Evolutionary conservation across 805 yeast species (phyloP).

Genomic region (Wickerhamiella cacticola): DNA sequence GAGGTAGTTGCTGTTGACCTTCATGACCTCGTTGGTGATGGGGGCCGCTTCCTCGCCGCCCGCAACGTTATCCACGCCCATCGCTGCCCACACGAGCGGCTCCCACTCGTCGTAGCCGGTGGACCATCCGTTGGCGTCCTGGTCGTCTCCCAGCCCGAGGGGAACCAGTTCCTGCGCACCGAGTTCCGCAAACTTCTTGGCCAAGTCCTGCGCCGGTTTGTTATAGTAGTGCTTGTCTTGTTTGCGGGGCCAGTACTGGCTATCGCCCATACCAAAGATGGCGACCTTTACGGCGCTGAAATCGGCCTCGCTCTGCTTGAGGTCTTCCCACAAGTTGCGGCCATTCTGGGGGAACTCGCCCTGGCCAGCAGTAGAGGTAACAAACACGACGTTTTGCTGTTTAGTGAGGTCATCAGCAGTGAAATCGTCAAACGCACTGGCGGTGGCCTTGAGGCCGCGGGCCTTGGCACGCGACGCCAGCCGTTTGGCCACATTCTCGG

Average conservation of each 20-base stretch:
- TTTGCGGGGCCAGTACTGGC: constrained; percentile 92
- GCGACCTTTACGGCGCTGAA: constrained; percentile 45
- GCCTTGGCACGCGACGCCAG: constrained; percentile 66
- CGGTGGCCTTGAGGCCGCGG: constrained; percentile 60
- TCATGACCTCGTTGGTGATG: constrained; percentile 91
- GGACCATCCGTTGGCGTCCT: constrained; percentile 88
- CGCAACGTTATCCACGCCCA: constrained; percentile 72
- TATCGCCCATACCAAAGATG: constrained; percentile 70
- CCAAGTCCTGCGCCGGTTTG: constrained; percentile 73
- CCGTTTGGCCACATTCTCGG: constrained; percentile 68
- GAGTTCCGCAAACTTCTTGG: constrained; percentile 48
- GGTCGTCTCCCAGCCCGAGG: constrained; percentile 89
- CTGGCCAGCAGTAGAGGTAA: constrained; percentile 71
- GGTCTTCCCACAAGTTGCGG: constrained; percentile 59
- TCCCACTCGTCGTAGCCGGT: constrained; percentile 91
- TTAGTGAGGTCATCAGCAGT: constrained; percentile 60
- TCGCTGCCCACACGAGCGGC: constrained; percentile 68
- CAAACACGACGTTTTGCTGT: constrained; percentile 56
- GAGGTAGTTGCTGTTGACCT: constrained; percentile 69
- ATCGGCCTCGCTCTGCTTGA: constrained; percentile 55
- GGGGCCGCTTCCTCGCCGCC: constrained; percentile 88
- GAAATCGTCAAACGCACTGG: constrained; percentile 57
- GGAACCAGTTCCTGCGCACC: constrained; percentile 67
- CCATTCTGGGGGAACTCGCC: constrained; percentile 83
- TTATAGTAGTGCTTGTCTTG: constrained; percentile 90